Evolutionary conservation across 2,329 filamentous ascomycete species (phyloP), one percentile per base, ranked within the genome.

Genomic region (Fusarium ambrosium): DNA sequence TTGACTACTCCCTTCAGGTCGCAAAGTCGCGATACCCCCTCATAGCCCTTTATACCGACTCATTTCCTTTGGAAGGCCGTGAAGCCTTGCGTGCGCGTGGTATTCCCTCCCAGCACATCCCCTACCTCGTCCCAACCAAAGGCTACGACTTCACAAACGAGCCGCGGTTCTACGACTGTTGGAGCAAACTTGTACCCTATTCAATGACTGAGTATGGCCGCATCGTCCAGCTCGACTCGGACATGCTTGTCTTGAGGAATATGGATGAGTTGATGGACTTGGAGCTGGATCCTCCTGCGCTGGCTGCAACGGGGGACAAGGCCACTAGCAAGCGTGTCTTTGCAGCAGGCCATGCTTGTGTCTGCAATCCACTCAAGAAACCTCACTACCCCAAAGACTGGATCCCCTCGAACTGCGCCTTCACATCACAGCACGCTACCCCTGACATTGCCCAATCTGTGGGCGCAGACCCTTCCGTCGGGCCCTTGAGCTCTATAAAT

Each of bases 241-340:
- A 98, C 85, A 97, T 97, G 95, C 85, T 97, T 61, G 91, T 94
- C 9, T 84, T 92, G 74, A 88, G 88, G 78, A 97, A 97, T 83
- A 97, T 98, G 94, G 95, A 97, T 81, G 95, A 97, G 85, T 86
- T 97, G 76, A 97, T 97, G 94, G 91, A 94, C n/a, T 78, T 97
- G 60, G 85, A 90, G 71, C 89, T 97, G 55, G 94, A 96, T 82
- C 80, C 85, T 36, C 77, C 77, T 1, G 41, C 69, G 11, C 58
- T 83, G 51, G 73, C 73, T 48, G 78, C 72, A 34, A 68, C 68
- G 5, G 74, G 72, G 27, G 61, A 75, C n/a, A 58, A 66, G 39
- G 43, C 60, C 4, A 65, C 67, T 2, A 78, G 92, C 24, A 81
- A 87, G 53, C 87, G 89, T 53, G 93, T 97, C 37, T 96, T 97